Evolutionary conservation across 2,329 filamentous ascomycete species (phyloP).

Genomic region (Colletotrichum abscissum): DNA sequence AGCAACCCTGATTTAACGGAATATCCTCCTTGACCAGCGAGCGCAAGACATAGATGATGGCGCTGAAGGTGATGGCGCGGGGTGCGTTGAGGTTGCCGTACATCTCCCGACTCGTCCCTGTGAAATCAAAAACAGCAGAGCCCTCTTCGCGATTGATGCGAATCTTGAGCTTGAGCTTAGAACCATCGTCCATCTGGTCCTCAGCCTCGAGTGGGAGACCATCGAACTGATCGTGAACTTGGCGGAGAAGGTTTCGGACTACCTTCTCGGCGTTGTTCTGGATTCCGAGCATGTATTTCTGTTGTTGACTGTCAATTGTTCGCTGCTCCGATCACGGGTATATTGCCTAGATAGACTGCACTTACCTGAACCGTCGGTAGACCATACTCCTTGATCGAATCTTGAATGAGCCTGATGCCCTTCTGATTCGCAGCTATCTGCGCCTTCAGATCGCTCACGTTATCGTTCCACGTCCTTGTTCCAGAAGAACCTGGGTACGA

Average conservation of each 20-base stretch:
- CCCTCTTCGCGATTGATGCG: not conserved
- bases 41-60: constrained; percentile 51
- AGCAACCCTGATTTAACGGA: constrained; percentile 86
- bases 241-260: constrained; percentile 16
- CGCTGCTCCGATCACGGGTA: rapidly evolving
- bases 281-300: constrained; percentile 29
- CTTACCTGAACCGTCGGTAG: constrained; percentile 51
- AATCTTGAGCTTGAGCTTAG: constrained; percentile 46
- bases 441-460: not conserved
- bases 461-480: not conserved
- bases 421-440: constrained; percentile 78
- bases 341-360: not conserved
- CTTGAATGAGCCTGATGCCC: constrained; percentile 81
- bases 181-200: constrained; percentile 79
- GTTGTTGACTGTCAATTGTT: not conserved
- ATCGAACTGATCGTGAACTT: constrained; percentile 69
- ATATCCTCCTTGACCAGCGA: constrained; percentile 85
- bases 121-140: constrained; percentile 61
- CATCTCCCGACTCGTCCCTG: constrained; percentile 63
- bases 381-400: constrained; percentile 82
- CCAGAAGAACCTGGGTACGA: constrained; percentile 70
- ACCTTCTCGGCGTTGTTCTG: constrained; percentile 22
- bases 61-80: constrained; percentile 42
- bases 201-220: constrained; percentile 76
- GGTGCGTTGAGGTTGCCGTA: constrained; percentile 43